phyloP scores from a whole-genome alignment of 23 red algal species.

The Gracilaria caudata region DNA sequence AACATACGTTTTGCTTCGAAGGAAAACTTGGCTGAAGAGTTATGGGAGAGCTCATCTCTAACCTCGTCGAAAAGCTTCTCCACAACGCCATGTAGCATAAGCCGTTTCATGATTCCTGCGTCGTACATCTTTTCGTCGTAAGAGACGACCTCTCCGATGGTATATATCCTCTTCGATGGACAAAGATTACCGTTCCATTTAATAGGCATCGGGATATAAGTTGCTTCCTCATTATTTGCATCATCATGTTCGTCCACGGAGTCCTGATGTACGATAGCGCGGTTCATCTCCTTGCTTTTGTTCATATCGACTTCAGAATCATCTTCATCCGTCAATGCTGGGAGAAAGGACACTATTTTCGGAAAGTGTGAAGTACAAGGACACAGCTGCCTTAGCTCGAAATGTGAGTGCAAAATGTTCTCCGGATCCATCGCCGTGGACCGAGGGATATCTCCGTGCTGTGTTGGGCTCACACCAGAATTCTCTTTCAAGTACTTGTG shows the following conservation, averaged over 20 bases:
- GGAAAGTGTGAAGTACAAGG: constrained; percentile 11
- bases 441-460: not conserved
- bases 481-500: not conserved
- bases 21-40: not conserved
- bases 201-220: constrained; percentile 1
- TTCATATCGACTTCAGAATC: not conserved
- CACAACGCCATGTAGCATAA: constrained; percentile 27
- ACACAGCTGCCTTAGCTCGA: constrained; percentile 18
- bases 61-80: constrained; percentile 37
- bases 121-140: not conserved
- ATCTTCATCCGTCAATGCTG: not conserved
- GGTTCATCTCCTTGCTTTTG: not conserved
- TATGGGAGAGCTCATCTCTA: not conserved
- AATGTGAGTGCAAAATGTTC: constrained; percentile 4
- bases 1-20: not conserved
- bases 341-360: not conserved
- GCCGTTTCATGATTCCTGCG: too few species aligned
- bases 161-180: not conserved
- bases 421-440: not conserved
- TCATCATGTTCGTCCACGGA: not conserved
- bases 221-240: not conserved
- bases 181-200: constrained; percentile 7
- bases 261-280: not conserved
- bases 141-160: constrained; percentile 4
- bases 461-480: not conserved